A percentile compares a stretch with the other conserved stretches of the same genome.
Evolutionary conservation across 2,329 filamentous ascomycete genomes (phyloP).

Genomic region (Malbranchea zuffiana): DNA sequence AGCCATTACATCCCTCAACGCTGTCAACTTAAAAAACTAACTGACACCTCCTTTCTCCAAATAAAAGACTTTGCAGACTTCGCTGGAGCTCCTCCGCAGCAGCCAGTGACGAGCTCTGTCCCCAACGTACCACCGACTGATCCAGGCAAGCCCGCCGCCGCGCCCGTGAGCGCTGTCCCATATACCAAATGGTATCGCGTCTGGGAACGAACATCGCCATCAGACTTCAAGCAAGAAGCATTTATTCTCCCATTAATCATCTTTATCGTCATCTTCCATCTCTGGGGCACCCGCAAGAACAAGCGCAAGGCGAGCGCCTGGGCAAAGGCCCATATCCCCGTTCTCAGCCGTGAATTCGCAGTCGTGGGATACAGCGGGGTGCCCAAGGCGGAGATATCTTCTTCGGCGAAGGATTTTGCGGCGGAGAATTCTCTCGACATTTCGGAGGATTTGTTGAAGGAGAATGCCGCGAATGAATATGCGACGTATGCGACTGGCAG

Average conservation of each 20-base stretch:
- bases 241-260: slow-evolving; percentile 66
- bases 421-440: slow-evolving; percentile 9
- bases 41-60: neutral
- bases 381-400: slow-evolving; percentile 39
- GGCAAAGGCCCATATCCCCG: slow-evolving; percentile 61
- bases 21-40: slow-evolving; percentile 6
- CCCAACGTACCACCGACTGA: slow-evolving; percentile 29
- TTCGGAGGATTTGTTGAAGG: slow-evolving; percentile 52
- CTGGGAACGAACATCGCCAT: slow-evolving; percentile 74
- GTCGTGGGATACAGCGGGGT: slow-evolving; percentile 65
- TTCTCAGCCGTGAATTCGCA: slow-evolving; percentile 72
- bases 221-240: slow-evolving; percentile 81
- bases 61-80: slow-evolving; percentile 14
- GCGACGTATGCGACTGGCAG: slow-evolving; percentile 79
- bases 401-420: slow-evolving; percentile 31
- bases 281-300: slow-evolving; percentile 72
- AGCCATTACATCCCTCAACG: neutral
- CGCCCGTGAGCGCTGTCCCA: slow-evolving; percentile 45
- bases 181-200: slow-evolving; percentile 96
- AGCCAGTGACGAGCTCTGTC: slow-evolving; percentile 18
- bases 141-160: slow-evolving; percentile 29
- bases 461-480: slow-evolving; percentile 81
- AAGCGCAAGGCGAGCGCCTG: slow-evolving; percentile 68
- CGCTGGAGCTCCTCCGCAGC: slow-evolving; percentile 8
- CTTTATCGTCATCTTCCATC: slow-evolving; percentile 64